Conservation (phyloP, 78 protist genomes). For the Planoprotostelium fungivorum region DNA sequence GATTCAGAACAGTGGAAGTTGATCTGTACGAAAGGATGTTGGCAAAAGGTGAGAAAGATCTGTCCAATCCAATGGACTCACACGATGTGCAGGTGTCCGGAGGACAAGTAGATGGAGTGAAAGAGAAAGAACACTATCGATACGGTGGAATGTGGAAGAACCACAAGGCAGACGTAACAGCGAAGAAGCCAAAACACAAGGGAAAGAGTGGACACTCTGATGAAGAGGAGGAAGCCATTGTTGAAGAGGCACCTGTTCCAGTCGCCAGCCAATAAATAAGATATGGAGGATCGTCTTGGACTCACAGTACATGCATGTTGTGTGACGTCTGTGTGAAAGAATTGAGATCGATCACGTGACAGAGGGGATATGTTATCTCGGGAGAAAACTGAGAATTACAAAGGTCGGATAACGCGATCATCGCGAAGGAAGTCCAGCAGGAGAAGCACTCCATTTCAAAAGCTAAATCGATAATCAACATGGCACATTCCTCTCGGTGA, state of each 20-base stretch:
- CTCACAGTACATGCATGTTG: too few species aligned
- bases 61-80: background rate
- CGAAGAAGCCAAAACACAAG: background rate
- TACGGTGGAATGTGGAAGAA: conserved; percentile 1
- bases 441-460: too few species aligned
- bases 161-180: background rate
- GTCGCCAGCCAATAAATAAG: background rate
- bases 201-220: background rate
- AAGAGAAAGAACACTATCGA: background rate
- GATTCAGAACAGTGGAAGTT: background rate
- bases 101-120: background rate
- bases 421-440: too few species aligned
- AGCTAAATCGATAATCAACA: too few species aligned
- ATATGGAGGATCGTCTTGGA: too few species aligned
- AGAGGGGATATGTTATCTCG: too few species aligned
- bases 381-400: too few species aligned
- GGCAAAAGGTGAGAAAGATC: background rate
- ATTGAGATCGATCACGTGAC: too few species aligned
- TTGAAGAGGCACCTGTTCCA: too few species aligned
- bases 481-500: too few species aligned
- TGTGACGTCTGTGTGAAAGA: too few species aligned
- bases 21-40: background rate
- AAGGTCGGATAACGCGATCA: too few species aligned
- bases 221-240: background rate
- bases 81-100: background rate